Evolutionary conservation across 306 rosid genomes (phyloP).

Genomic region (Ormosia semicastrata): DNA sequence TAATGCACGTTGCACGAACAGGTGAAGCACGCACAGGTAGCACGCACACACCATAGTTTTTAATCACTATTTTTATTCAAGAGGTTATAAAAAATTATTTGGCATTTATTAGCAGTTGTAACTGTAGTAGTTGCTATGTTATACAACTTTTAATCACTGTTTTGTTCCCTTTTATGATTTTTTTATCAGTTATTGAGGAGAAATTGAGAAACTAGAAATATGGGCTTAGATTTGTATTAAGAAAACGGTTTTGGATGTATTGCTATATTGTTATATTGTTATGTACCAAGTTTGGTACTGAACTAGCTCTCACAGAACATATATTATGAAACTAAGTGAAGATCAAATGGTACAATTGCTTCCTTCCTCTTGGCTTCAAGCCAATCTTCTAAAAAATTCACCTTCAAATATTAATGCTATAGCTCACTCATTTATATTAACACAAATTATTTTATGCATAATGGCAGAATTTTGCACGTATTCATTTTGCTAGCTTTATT

Average conservation of each 20-base stretch:
- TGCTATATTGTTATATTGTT: too few relatives aligned
- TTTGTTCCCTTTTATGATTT: neutral
- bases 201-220: conserved; percentile 73
- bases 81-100: neutral
- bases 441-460: conserved; percentile 62
- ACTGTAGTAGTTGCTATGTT: neutral
- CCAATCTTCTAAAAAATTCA: conserved; percentile 73
- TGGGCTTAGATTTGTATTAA: conserved; percentile 95
- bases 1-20: too few relatives aligned
- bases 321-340: conserved; percentile 76
- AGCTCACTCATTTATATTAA: conserved; percentile 69
- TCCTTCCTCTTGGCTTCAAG: conserved; percentile 91
- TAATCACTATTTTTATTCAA: too few relatives aligned
- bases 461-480: conserved; percentile 48
- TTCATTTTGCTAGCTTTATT: neutral
- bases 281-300: conserved; percentile 21
- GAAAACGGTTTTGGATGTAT: too few relatives aligned
- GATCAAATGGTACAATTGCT: conserved; percentile 85
- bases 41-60: too few relatives aligned
- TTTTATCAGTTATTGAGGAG: conserved; percentile 55
- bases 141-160: neutral
- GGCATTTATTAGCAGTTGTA: neutral
- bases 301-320: conserved; percentile 62
- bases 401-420: conserved; percentile 91
- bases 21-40: too few relatives aligned